Base-by-base conservation (phyloP, 2,329 filamentous ascomycete species). In the Colletotrichum tropicale region DNA sequence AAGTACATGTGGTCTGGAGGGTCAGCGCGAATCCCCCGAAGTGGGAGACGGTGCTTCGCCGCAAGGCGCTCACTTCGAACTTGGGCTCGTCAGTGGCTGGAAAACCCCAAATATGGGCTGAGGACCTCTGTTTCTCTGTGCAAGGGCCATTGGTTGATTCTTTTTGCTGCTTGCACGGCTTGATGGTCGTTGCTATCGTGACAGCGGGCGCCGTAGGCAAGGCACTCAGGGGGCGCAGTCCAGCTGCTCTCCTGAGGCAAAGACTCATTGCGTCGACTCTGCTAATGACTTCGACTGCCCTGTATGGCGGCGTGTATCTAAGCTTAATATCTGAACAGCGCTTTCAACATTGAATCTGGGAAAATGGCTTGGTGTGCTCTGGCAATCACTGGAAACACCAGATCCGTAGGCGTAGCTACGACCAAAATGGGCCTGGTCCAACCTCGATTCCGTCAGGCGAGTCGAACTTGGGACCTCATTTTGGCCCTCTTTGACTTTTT, bases 401-500 rank as follows among this genome's bases (percentile, higher is more conserved):
- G 16, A 48, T 52, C n/a, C n/a, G n/a, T 52, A 7, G 10, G 43
- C n/a, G 3, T n/a, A 48, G 43, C 43, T 48, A n/a, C 43, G 3
- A 3, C 3, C n/a, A 3, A 48, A 48, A 48, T 2, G n/a, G 3
- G 10, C 43, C 6, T 48, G 9, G n/a, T 21, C 4, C 18, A 48
- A 18, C 28, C 28, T 28, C 28, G 43, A 48, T 3, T 48, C 43
- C 3, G 43, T 21, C 43, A 13, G 43, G n/a, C n/a, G 43, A 52
- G n/a, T 52, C 43, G 2, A 52, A 3, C 2, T 52, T 21, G 43
- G 43, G 43, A 38, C 38, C 18, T n/a, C 1, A 3, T 2, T 12
- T 48, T 7, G 12, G 38, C 18, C n/a, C 0, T 52, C 6, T 13
- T 13, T 6, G 0, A n/a, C 6, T 21, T 21, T 8, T 12, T 1